Base-by-base conservation (phyloP, 768 basidiomycete species). In the Daedalea quercina region DNA sequence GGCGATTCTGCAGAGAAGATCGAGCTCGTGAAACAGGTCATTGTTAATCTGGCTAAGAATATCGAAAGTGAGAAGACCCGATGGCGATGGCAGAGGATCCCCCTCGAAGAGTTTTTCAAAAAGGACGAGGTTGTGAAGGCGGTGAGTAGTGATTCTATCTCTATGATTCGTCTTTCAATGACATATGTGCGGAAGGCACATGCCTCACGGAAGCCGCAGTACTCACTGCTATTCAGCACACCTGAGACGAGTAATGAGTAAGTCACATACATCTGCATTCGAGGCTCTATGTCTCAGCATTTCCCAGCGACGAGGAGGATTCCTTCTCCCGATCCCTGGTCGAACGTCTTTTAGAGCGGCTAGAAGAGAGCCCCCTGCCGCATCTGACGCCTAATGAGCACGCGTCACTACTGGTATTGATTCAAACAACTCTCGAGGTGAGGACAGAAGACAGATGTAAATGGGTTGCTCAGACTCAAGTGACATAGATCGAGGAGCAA, bases 401-500 rank as follows among this genome's bases (percentile, higher is more conserved):
- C 49, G 85, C 88, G 0, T 86, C 93, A 59, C 74, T 98, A 8
- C 73, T 86, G 4, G 87, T 90, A 2, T 76, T 97, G 8, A 85
- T 94, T 48, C 88, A 94, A 67, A 86, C 93, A 7, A 87, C 91
- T 0, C 69, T 93, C 15, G 90, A 95, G 76, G 94, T 87, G 44
- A 23, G 37, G 11, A 31, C 28, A 4, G 6, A 11, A 31, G 11
- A 31, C n/a, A n/a, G n/a, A n/a, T n/a, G 28, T 31, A 31, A 4
- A 31, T 31, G 28, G 2, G 37, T n/a, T 17, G 51, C 31, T 19
- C 28, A 6, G 28, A 9, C 45, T 56, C 9, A 53, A 53, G 11
- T 11, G 8, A 12, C 31, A 12, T 48, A 56, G 51, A 51, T 25
- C 58, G 89, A 97, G 45, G 88, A 92, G 59, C 92, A 94, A 65